Evolutionary conservation across 768 basidiomycete genomes (phyloP).

Genomic region (Clitopilus passeckerianus): DNA sequence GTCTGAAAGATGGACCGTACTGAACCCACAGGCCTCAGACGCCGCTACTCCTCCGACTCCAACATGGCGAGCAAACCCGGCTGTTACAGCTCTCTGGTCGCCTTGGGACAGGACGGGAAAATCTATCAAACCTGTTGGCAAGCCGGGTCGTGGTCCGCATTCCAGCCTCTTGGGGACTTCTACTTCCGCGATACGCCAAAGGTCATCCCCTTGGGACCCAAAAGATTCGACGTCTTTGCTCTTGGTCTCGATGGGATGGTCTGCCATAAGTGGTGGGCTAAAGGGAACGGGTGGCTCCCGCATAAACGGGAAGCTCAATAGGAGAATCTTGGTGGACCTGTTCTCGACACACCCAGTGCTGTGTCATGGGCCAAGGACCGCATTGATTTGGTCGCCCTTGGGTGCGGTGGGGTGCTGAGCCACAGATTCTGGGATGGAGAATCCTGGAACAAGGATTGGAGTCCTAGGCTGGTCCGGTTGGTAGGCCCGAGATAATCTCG

Average conservation of each 20-base stretch:
- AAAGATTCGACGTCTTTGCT: background rate
- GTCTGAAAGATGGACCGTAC: background rate
- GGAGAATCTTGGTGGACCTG: slow-evolving; percentile 5
- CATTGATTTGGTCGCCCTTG: background rate
- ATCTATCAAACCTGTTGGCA: too few relatives aligned
- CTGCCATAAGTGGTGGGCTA: slow-evolving; percentile 8
- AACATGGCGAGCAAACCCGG: too few relatives aligned
- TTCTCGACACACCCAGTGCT: slow-evolving; percentile 3
- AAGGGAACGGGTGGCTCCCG: slow-evolving; percentile 4
- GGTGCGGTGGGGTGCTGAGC: background rate
- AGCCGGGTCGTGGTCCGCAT: too few relatives aligned
- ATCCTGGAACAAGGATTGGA: too few relatives aligned
- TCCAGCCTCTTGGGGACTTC: too few relatives aligned
- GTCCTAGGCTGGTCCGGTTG: background rate
- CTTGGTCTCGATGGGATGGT: background rate
- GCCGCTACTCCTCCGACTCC: too few relatives aligned
- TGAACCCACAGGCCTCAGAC: too few relatives aligned
- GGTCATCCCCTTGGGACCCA: background rate
- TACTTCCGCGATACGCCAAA: too few relatives aligned
- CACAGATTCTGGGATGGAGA: background rate
- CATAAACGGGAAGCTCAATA: too few relatives aligned
- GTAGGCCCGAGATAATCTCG: too few relatives aligned
- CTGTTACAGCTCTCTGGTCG: too few relatives aligned
- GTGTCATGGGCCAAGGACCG: background rate
- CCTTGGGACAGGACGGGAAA: too few relatives aligned